Evolutionary conservation across 495 filamentous ascomycete genomes (phyloP).

Genomic region (Cairneyella variabilis): DNA sequence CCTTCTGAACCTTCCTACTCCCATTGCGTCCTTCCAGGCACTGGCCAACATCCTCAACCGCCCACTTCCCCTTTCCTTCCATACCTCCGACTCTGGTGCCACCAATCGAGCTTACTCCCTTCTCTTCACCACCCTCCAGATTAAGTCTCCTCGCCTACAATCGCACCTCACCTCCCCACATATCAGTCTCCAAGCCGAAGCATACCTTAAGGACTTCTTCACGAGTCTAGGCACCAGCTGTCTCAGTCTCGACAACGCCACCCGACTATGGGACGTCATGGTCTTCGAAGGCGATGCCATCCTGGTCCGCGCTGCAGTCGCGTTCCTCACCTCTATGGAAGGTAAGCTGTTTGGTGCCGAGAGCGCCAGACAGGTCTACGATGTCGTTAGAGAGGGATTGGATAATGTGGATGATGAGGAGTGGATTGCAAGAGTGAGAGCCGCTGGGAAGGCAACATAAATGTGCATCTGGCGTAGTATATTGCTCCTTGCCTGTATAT

Average conservation of each 20-base stretch:
- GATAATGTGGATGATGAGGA: slow-evolving; percentile 55
- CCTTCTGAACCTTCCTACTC: slow-evolving; percentile 72
- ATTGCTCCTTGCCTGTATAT: too few species aligned
- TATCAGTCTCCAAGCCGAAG: slow-evolving; percentile 40
- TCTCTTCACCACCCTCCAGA: slow-evolving; percentile 63
- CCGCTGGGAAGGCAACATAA: slow-evolving; percentile 64
- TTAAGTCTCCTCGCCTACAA: slow-evolving; percentile 69
- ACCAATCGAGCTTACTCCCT: slow-evolving; percentile 69
- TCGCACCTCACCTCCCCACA: slow-evolving; percentile 53
- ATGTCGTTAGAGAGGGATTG: slow-evolving; percentile 9
- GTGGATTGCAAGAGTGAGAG: slow-evolving; percentile 65
- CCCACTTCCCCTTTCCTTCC: slow-evolving; percentile 81
- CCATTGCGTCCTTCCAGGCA: slow-evolving; percentile 70
- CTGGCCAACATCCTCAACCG: slow-evolving; percentile 90
- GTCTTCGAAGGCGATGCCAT: slow-evolving; percentile 88
- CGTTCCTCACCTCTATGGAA: slow-evolving; percentile 48
- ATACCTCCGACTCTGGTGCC: slow-evolving; percentile 69
- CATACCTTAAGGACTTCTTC: slow-evolving; percentile 50
- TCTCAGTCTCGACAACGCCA: slow-evolving; percentile 64
- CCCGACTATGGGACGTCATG: slow-evolving; percentile 88
- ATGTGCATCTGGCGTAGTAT: too few species aligned
- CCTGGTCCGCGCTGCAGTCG: slow-evolving; percentile 75
- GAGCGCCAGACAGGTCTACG: slow-evolving; percentile 25
- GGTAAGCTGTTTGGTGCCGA: slow-evolving; percentile 53
- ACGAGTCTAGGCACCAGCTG: slow-evolving; percentile 49